phyloP scores from a whole-genome alignment of 164 flowering plant genomes.

The Kingdonia uniflora region DNA sequence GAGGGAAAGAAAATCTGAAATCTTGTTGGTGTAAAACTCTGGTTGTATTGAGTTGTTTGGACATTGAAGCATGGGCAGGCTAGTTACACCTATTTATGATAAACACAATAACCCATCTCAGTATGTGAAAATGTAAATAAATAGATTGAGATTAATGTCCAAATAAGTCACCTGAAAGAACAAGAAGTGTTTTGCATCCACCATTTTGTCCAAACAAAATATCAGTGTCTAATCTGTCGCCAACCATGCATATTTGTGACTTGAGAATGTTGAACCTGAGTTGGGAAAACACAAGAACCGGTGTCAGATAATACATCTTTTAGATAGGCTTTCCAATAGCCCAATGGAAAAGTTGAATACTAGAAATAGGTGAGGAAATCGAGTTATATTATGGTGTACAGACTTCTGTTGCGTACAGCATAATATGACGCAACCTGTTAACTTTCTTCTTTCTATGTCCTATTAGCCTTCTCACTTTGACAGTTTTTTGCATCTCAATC shows the following conservation, averaged over 20 bases:
- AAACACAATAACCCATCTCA: slow-evolving; percentile 3
- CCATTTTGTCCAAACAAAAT: slow-evolving; percentile 97
- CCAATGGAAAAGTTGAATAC: too few species aligned
- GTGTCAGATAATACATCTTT: slow-evolving; percentile 1
- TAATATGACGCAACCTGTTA: too few species aligned
- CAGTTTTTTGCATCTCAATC: too few species aligned
- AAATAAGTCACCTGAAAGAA: slow-evolving; percentile 65
- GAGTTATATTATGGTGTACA: too few species aligned
- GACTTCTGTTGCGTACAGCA: too few species aligned
- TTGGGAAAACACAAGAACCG: slow-evolving; percentile 7
- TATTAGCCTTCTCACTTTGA: too few species aligned
- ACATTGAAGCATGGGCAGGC: slow-evolving; percentile 65
- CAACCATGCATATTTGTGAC: slow-evolving; percentile 99
- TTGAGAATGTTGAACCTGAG: slow-evolving; percentile 76
- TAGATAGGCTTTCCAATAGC: too few species aligned
- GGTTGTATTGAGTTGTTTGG: slow-evolving; percentile 81
- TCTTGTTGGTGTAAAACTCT: slow-evolving; percentile 88
- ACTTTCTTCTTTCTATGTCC: too few species aligned
- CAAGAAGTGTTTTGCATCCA: slow-evolving; percentile 98
- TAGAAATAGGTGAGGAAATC: too few species aligned
- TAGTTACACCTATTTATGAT: slow-evolving; percentile 59
- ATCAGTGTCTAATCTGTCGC: slow-evolving; percentile 95
- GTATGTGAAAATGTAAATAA: slow-evolving; percentile 1
- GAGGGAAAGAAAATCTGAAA: slow-evolving; percentile 78
- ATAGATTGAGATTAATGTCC: background rate